A percentile compares a stretch with the other conserved stretches of the same genome.
These are phyloP conservation scores for Corynascus novoguineensis DNA, from an alignment of 495 filamentous ascomycete species.

Conservation along the genomic window DNA sequence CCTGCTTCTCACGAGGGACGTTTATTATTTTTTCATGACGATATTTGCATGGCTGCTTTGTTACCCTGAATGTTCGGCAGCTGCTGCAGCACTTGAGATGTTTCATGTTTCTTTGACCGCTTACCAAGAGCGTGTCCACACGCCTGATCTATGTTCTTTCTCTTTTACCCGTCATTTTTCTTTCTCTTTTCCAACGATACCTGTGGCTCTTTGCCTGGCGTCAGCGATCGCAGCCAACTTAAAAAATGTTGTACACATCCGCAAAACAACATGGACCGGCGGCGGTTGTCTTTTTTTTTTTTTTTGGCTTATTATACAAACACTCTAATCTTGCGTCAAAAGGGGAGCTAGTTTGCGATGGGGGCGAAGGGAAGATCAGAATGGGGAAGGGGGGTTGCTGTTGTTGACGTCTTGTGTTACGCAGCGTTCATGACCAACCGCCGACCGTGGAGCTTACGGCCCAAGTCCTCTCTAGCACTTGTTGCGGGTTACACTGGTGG, in stretches of 20 bases:
- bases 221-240: neutral
- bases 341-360: neutral
- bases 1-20: slow-evolving; percentile 13
- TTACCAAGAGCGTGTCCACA: neutral
- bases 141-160: neutral
- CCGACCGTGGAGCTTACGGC: neutral
- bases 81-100: slow-evolving; percentile 15
- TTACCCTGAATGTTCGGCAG: slow-evolving; percentile 7
- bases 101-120: slow-evolving; percentile 11
- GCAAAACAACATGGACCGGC: neutral
- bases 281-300: neutral
- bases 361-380: neutral
- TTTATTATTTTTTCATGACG: slow-evolving; percentile 23
- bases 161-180: too few species aligned
- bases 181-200: neutral
- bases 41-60: slow-evolving; percentile 13
- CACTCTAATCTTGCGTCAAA: neutral
- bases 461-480: neutral
- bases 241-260: neutral
- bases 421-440: slow-evolving; percentile 3
- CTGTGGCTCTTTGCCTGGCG: neutral
- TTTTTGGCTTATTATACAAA: slow-evolving; percentile 1
- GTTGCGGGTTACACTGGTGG: neutral
- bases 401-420: slow-evolving; percentile 2
- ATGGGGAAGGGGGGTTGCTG: neutral